Base-by-base conservation (phyloP, 768 basidiomycete genomes). In the Crassisporium funariophilum region DNA sequence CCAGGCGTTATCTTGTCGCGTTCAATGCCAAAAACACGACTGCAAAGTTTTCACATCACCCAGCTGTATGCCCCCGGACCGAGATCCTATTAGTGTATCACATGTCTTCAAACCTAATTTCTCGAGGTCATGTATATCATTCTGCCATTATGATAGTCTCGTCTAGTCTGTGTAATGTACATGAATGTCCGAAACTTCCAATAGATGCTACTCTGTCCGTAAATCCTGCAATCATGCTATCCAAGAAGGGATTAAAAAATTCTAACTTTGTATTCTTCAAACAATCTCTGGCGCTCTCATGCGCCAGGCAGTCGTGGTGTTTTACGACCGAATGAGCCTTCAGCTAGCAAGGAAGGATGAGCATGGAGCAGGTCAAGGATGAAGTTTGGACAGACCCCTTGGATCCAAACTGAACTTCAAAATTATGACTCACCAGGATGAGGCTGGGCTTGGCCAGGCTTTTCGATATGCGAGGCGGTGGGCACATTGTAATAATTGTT, bases 401-500 rank as follows among this genome's bases (percentile, higher is more conserved):
- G 39, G 15, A 22, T 57, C 56, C 56, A 58, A 52, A 47, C 35
- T 29, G 47, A 40, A 58, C 45, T 22, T 40, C 25, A 35, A 39
- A 46, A 29, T 23, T 58, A 49, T 61, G 44, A 77, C 71, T 70
- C 65, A 79, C 75, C 77, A 53, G 76, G 72, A 64, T 77, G 78
- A 49, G 69, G 53, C 56, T 77, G 75, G 19, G 55, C 66, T 29
- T 56, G 65, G 34, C 64, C 55, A 3, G 77, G 76, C 38, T 63
- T 63, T 38, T 70, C 65, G 34, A 74, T 42, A 25, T 61, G 62
- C 24, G 59, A 40, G 23, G 58, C 50, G 50, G 47, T 53, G 51
- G 61, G 53, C 33, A 56, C 67, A 12, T 57, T 56, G 44, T 71
- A 64, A 41, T 60, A 64, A n/a, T 55, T 51, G 38, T 53, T 52